Evolutionary conservation across 108 stramenopile genomes (phyloP).

Genomic region (Skeletonema marinoi): DNA sequence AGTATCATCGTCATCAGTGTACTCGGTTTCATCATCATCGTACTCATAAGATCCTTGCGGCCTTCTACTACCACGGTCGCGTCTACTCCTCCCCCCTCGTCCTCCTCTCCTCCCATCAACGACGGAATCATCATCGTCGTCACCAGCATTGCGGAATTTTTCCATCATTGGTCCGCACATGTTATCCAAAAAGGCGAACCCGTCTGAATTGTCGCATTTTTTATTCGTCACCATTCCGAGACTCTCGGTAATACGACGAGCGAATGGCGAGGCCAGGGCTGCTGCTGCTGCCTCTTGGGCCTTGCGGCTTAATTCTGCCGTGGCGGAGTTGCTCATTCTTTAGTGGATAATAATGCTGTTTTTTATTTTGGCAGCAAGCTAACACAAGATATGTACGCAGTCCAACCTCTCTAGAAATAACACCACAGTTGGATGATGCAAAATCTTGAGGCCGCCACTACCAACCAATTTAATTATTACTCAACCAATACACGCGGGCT

Average conservation of each 20-base stretch:
- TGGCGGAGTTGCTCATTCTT: background rate
- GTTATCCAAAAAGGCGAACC: slow-evolving; percentile 38
- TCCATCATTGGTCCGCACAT: slow-evolving; percentile 48
- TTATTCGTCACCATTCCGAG: background rate
- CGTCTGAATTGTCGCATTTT: background rate
- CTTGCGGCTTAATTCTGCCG: slow-evolving; percentile 16
- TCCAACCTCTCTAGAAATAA: too few species aligned
- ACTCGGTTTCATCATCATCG: slow-evolving; percentile 43
- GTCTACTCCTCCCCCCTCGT: background rate
- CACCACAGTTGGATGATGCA: too few species aligned
- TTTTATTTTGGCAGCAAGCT: too few species aligned
- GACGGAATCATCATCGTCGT: slow-evolving; percentile 31
- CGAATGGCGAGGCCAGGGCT: background rate
- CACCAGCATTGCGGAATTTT: slow-evolving; percentile 15
- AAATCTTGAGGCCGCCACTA: too few species aligned
- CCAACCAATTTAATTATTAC: too few species aligned
- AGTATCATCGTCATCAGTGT: slow-evolving; percentile 40
- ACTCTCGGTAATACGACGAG: background rate
- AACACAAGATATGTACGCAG: too few species aligned
- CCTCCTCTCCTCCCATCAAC: background rate
- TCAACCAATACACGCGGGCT: too few species aligned
- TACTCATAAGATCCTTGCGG: slow-evolving; percentile 39
- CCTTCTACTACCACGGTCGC: slow-evolving; percentile 4
- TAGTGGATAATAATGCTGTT: too few species aligned
- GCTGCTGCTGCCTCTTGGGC: slow-evolving; percentile 15